phyloP scores from a whole-genome alignment of 805 yeast genomes.

The Ogataea philodendri region DNA sequence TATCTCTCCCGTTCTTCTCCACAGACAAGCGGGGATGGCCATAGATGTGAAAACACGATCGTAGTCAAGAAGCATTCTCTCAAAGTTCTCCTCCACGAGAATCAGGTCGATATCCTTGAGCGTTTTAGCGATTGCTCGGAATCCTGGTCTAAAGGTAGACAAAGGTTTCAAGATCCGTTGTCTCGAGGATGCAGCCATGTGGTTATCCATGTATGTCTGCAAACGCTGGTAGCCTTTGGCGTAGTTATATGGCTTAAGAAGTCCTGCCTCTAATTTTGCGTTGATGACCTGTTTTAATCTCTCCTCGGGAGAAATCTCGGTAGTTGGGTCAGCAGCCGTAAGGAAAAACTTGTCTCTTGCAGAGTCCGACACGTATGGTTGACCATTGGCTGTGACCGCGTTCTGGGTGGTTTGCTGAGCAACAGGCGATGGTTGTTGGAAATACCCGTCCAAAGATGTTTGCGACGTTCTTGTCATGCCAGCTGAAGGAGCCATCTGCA shows the following conservation, averaged over 20 bases:
- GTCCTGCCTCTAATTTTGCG: slow-evolving; percentile 92
- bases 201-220: slow-evolving; percentile 87
- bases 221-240: slow-evolving; percentile 90
- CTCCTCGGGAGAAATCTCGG: slow-evolving; percentile 91
- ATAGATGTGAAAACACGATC: slow-evolving; percentile 94
- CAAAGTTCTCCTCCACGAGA: slow-evolving; percentile 90
- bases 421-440: slow-evolving; percentile 8
- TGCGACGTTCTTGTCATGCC: slow-evolving; percentile 16
- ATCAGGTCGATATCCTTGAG: slow-evolving; percentile 88
- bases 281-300: slow-evolving; percentile 88
- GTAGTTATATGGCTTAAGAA: slow-evolving; percentile 87
- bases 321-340: slow-evolving; percentile 96
- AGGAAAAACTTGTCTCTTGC: slow-evolving; percentile 91
- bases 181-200: slow-evolving; percentile 80
- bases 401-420: slow-evolving; percentile 3
- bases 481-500: slow-evolving; percentile 21
- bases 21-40: slow-evolving; percentile 97
- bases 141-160: slow-evolving; percentile 85
- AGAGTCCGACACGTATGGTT: slow-evolving; percentile 55
- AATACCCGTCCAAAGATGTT: slow-evolving; percentile 6
- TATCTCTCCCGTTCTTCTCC: slow-evolving; percentile 97
- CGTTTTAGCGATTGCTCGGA: slow-evolving; percentile 86
- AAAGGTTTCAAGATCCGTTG: slow-evolving; percentile 85
- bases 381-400: slow-evolving; percentile 8
- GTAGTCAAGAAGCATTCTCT: slow-evolving; percentile 87